Conservation (phyloP, 208 protist species). For the Leishmania guyanensis region DNA sequence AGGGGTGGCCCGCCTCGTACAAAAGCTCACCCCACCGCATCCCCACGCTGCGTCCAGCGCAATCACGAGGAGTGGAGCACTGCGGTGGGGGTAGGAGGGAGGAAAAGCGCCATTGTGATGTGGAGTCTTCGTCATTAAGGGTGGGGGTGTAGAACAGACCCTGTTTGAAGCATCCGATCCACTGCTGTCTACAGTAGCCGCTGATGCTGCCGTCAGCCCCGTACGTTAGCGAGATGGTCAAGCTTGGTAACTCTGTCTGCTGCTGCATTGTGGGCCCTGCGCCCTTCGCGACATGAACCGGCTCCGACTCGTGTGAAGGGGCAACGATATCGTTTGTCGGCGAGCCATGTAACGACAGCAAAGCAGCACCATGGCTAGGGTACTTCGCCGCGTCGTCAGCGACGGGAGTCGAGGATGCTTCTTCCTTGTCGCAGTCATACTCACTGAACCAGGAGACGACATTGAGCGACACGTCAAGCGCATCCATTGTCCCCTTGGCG, state of each 20-base stretch:
- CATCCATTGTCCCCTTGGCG: not conserved
- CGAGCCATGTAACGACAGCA: not conserved
- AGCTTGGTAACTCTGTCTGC: slow-evolving; percentile 2
- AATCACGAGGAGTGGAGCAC: not conserved
- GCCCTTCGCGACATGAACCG: not conserved
- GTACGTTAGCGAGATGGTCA: slow-evolving; percentile 34
- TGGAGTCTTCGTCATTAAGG: not conserved
- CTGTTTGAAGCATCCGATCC: slow-evolving; percentile 31
- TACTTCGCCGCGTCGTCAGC: not conserved
- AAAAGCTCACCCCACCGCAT: slow-evolving; percentile 50
- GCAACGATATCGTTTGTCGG: not conserved
- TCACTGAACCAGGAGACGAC: slow-evolving; percentile 19
- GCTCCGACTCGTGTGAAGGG: slow-evolving; percentile 1
- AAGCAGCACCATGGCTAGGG: not conserved
- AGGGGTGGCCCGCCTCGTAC: slow-evolving; percentile 54
- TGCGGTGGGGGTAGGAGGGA: not conserved
- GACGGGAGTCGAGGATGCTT: not conserved
- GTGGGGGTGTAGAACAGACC: slow-evolving; percentile 18
- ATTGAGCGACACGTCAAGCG: slow-evolving; percentile 27
- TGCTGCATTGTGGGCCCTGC: not conserved
- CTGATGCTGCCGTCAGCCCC: slow-evolving; percentile 36
- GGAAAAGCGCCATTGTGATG: not conserved
- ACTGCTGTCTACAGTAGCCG: slow-evolving; percentile 33
- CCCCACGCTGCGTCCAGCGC: not conserved
- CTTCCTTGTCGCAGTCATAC: slow-evolving; percentile 1